These are phyloP conservation scores for Antrodiella citrinella DNA, from an alignment of 768 basidiomycete species.

Conservation along the genomic window DNA sequence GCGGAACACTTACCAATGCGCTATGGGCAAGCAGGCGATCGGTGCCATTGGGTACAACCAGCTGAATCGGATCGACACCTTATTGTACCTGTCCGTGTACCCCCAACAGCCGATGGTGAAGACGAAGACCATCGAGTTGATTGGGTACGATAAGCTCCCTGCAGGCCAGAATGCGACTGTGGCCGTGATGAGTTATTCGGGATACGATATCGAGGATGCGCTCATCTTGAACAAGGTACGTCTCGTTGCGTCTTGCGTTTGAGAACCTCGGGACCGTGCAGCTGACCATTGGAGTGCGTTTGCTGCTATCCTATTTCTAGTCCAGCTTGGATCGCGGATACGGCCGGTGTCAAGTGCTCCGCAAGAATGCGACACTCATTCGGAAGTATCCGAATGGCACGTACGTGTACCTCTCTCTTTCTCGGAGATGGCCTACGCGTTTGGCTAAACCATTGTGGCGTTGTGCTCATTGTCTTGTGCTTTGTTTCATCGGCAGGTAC, in stretches of 20 bases:
- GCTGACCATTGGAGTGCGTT: conserved; percentile 1
- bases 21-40: conserved; percentile 99
- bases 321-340: conserved; percentile 96
- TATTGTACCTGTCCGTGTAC: conserved; percentile 96
- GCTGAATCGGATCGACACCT: conserved; percentile 93
- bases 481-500: no score
- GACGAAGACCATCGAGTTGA: conserved; percentile 94
- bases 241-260: conserved; percentile 4
- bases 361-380: conserved; percentile 91
- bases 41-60: conserved; percentile 98
- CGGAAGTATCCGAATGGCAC: conserved; percentile 97
- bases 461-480: neutral
- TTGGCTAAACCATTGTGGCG: no score
- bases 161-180: conserved; percentile 98
- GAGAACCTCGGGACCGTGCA: neutral
- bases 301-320: conserved; percentile 29
- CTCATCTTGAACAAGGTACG: conserved; percentile 87
- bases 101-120: conserved; percentile 99
- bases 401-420: conserved; percentile 40
- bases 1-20: conserved; percentile 98
- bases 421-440: no score
- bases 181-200: conserved; percentile 98
- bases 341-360: conserved; percentile 93
- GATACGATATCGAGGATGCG: conserved; percentile 99
- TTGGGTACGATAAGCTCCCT: conserved; percentile 93